Evolutionary conservation across 2,329 filamentous ascomycete genomes (phyloP).

Genomic region (Paraphoma sp.): DNA sequence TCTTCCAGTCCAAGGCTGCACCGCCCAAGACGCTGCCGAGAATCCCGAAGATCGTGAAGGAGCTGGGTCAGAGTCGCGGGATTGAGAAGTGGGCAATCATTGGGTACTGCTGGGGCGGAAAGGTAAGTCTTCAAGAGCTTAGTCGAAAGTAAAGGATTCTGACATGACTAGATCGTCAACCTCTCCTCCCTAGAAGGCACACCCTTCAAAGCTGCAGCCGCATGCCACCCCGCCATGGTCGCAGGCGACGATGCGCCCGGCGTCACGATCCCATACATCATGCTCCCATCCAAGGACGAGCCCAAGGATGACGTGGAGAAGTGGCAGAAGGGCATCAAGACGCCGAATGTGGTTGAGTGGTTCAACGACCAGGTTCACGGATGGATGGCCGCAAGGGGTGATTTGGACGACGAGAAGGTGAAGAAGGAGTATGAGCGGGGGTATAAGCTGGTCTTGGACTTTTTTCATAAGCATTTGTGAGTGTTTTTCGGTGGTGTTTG

Average conservation of each 20-base stretch:
- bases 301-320: constrained; percentile 57
- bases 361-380: constrained; percentile 57
- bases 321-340: constrained; percentile 58
- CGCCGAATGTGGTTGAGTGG: constrained; percentile 56
- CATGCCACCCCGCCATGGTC: constrained; percentile 67
- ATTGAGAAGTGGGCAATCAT: constrained; percentile 66
- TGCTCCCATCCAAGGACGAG: constrained; percentile 66
- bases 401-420: constrained; percentile 56
- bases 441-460: constrained; percentile 57
- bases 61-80: constrained; percentile 56
- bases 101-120: constrained; percentile 67
- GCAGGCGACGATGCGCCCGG: constrained; percentile 63
- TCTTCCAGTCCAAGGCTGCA: constrained; percentile 63
- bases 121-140: constrained; percentile 27
- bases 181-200: constrained; percentile 59
- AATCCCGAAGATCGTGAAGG: constrained; percentile 62
- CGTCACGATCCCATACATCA: constrained; percentile 63
- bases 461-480: constrained; percentile 62
- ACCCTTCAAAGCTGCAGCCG: constrained; percentile 63
- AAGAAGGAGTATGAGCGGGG: constrained; percentile 59
- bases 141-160: not conserved
- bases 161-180: constrained; percentile 58
- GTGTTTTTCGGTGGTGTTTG: constrained; percentile 17
- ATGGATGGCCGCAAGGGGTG: constrained; percentile 54
- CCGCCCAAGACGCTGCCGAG: constrained; percentile 64